phyloP scores from a whole-genome alignment of 805 yeast species.

The Tetrapisispora arboricola region DNA sequence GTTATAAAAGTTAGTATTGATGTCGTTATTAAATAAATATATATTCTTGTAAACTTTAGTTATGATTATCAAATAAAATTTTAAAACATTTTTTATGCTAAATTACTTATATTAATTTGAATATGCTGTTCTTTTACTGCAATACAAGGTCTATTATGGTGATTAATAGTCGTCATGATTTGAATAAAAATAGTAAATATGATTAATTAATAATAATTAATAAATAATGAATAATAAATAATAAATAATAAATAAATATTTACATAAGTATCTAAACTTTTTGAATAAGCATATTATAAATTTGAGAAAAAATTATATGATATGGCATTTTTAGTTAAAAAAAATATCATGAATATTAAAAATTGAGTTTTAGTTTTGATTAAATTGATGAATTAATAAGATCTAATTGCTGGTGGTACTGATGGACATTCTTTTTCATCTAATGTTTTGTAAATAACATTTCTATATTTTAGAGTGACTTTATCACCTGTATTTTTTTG shows the following conservation, averaged over 20 bases:
- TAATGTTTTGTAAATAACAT: conserved; percentile 70
- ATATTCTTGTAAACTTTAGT: not conserved
- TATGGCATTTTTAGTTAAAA: not conserved
- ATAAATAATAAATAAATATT: conserved; percentile 1
- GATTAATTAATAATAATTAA: not conserved
- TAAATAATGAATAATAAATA: conserved; percentile 1
- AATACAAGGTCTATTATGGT: no score
- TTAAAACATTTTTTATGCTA: not conserved
- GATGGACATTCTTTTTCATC: conserved; percentile 89
- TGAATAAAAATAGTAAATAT: no score
- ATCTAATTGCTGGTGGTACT: conserved; percentile 95
- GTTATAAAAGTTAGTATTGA: no score
- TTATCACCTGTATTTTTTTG: conserved; percentile 63
- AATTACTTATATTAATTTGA: no score
- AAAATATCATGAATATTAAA: conserved; percentile 2
- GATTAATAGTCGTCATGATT: no score
- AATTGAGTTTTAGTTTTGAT: not conserved
- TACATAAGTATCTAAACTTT: not conserved
- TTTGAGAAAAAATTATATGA: not conserved
- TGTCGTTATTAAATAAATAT: no score
- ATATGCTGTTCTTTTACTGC: no score
- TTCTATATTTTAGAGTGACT: conserved; percentile 73
- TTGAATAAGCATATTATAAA: not conserved
- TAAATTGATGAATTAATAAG: conserved; percentile 49
- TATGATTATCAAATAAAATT: not conserved